Evolutionary conservation across 768 basidiomycete species (phyloP).

Genomic region (Panaeolus cyanescens): DNA sequence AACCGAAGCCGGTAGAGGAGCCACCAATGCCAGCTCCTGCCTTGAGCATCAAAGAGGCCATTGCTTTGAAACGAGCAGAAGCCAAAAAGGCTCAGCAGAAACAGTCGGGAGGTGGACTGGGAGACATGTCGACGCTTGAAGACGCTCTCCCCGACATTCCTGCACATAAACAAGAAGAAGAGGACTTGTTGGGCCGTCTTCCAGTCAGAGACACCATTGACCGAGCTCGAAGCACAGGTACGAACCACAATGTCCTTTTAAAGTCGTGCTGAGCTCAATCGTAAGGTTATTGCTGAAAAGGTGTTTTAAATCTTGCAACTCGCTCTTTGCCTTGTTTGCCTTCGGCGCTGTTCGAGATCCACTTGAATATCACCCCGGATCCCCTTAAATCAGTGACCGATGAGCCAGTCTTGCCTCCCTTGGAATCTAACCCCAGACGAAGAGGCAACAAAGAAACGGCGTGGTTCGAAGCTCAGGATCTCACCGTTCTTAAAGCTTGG

Average conservation of each 20-base stretch:
- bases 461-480: conserved; percentile 84
- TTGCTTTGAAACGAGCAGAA: conserved; percentile 78
- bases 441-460: conserved; percentile 51
- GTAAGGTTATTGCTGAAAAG: conserved; percentile 49
- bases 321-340: conserved; percentile 75
- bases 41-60: conserved; percentile 72
- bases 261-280: conserved; percentile 46
- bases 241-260: conserved; percentile 27
- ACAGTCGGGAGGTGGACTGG: conserved; percentile 19
- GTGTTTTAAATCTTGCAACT: conserved; percentile 73
- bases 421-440: conserved; percentile 33
- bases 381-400: conserved; percentile 64
- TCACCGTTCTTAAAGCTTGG: conserved; percentile 75
- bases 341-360: conserved; percentile 77
- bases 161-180: conserved; percentile 38
- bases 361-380: conserved; percentile 74
- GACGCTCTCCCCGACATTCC: conserved; percentile 41
- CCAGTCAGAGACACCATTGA: conserved; percentile 76
- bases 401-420: conserved; percentile 53
- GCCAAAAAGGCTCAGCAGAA: conserved; percentile 60
- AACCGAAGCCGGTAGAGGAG: conserved; percentile 6
- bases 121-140: conserved; percentile 44
- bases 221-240: conserved; percentile 76
- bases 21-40: conserved; percentile 15
- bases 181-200: conserved; percentile 64